phyloP scores from a whole-genome alignment of 2,329 filamentous ascomycete genomes.

The Lecanosticta acicola region DNA sequence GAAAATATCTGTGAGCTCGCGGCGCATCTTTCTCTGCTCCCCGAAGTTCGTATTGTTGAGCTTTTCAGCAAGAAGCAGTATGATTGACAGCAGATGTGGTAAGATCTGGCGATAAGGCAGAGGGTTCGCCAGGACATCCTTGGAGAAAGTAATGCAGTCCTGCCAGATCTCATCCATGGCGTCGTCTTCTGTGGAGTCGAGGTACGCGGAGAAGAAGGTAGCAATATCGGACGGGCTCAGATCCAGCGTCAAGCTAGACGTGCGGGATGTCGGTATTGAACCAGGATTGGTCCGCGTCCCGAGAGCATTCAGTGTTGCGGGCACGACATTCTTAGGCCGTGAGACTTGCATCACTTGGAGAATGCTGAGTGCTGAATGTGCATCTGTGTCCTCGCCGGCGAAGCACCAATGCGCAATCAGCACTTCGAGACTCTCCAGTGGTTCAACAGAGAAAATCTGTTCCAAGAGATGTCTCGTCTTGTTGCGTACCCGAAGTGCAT shows the following conservation, averaged over 20 bases:
- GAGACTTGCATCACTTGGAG: constrained; percentile 88
- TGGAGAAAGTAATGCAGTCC: constrained; percentile 85
- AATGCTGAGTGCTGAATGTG: constrained; percentile 68
- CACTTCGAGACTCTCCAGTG: constrained; percentile 88
- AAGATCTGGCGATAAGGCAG: constrained; percentile 91
- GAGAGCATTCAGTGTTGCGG: constrained; percentile 90
- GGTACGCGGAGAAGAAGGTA: constrained; percentile 84
- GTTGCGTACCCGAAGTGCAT: constrained; percentile 84
- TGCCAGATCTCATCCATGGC: constrained; percentile 97
- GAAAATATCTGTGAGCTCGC: constrained; percentile 88
- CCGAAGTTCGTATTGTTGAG: constrained; percentile 97
- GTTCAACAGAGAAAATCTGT: constrained; percentile 86
- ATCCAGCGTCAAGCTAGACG: constrained; percentile 82
- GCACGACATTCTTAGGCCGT: constrained; percentile 83
- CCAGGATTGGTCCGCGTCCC: constrained; percentile 87
- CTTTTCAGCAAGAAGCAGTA: constrained; percentile 84
- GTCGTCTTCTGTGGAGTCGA: constrained; percentile 85
- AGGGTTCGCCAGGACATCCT: constrained; percentile 84
- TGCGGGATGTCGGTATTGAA: constrained; percentile 70
- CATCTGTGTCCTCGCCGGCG: constrained; percentile 34
- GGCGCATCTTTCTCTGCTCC: constrained; percentile 85
- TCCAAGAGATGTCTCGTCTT: constrained; percentile 81
- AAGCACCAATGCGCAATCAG: constrained; percentile 76
- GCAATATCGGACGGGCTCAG: constrained; percentile 79
- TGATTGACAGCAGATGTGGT: constrained; percentile 79